Evolutionary conservation across 2,329 filamentous ascomycete genomes (phyloP).

Genomic region (Fusarium cicatricum): DNA sequence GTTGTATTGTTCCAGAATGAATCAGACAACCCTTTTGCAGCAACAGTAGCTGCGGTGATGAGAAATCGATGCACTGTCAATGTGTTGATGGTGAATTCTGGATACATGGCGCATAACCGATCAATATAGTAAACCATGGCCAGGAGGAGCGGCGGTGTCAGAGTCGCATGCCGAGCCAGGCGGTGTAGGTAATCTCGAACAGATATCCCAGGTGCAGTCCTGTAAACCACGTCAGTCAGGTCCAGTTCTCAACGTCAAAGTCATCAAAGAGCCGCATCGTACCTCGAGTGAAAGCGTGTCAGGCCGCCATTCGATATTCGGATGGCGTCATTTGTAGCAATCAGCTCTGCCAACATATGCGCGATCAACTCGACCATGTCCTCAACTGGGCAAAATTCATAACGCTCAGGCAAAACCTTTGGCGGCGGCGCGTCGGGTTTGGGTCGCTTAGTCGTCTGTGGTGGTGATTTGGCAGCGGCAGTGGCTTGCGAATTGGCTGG

Average conservation of each 20-base stretch:
- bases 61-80: constrained; percentile 97
- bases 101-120: constrained; percentile 88
- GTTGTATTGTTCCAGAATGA: constrained; percentile 99
- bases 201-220: constrained; percentile 84
- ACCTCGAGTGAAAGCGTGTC: constrained; percentile 95
- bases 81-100: constrained; percentile 94
- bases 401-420: constrained; percentile 73
- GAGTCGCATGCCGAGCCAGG: constrained; percentile 90
- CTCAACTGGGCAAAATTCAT: constrained; percentile 82
- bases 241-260: constrained; percentile 7
- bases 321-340: constrained; percentile 92
- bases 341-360: constrained; percentile 95
- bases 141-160: constrained; percentile 91
- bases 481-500: constrained; percentile 43
- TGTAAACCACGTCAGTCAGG: constrained; percentile 44
- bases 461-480: constrained; percentile 36
- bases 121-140: constrained; percentile 99
- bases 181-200: constrained; percentile 93
- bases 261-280: constrained; percentile 39
- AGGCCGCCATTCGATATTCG: constrained; percentile 76
- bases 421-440: constrained; percentile 59
- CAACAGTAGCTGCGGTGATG: constrained; percentile 94
- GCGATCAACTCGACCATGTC: constrained; percentile 91
- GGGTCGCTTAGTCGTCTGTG: constrained; percentile 59
- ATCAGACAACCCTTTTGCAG: constrained; percentile 94